These are phyloP conservation scores for Smallanthus sonchifolius DNA, from an alignment of 129 eudicot species.

Conservation along the genomic window DNA sequence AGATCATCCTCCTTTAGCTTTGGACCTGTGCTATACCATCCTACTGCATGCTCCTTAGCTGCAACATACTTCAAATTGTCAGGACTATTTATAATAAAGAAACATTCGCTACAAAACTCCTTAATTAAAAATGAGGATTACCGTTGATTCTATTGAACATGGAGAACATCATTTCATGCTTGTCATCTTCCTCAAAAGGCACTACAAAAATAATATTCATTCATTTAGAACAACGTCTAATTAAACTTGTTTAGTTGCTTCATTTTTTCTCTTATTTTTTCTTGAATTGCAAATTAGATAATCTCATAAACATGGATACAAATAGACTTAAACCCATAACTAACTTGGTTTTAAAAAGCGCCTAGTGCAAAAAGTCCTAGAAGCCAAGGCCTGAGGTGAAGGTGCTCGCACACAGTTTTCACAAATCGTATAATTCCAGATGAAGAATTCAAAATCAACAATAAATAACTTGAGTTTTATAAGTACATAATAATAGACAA, in stretches of 20 bases:
- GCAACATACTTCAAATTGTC: conserved; percentile 22
- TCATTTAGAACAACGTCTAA: not conserved
- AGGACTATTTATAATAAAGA: not conserved
- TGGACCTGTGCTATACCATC: conserved; percentile 99
- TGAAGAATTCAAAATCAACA: too few relatives aligned
- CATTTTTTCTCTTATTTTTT: not conserved
- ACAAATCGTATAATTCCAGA: too few relatives aligned
- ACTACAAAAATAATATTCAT: conserved; percentile 45
- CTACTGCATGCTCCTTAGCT: conserved; percentile 99
- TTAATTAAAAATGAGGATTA: conserved; percentile 8
- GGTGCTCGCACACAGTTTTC: not conserved
- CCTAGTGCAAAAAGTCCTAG: not conserved
- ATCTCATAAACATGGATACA: too few relatives aligned
- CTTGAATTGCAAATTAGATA: not conserved
- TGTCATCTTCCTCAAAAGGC: conserved; percentile 97
- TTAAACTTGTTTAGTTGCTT: not conserved
- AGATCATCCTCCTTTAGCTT: conserved; percentile 92
- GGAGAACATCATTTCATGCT: too few relatives aligned
- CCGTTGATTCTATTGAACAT: too few relatives aligned
- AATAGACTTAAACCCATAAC: not conserved
- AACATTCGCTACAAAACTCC: not conserved
- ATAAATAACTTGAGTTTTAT: too few relatives aligned
- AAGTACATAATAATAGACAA: too few relatives aligned
- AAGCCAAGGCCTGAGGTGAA: not conserved
- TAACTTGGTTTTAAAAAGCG: not conserved